Evolutionary conservation across 1,284 basidiomycete species (phyloP), one percentile per base, ranked within the genome.

Genomic region (Agroathelia rolfsii): DNA sequence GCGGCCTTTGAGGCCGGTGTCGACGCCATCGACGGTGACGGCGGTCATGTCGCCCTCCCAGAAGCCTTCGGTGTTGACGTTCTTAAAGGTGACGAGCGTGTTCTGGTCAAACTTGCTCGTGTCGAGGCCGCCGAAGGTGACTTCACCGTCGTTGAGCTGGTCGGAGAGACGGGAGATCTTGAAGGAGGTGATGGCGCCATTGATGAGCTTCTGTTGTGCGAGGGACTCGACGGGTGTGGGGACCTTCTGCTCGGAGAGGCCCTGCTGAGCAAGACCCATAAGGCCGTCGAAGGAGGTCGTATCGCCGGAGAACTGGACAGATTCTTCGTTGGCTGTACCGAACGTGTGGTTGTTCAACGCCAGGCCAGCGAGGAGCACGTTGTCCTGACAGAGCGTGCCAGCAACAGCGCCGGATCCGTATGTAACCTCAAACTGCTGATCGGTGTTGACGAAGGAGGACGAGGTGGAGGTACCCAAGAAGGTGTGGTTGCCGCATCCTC

Each of bases 91-190:
- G 27, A 68, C 62, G 24, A 79, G 62, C 8, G 76, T 71, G 19
- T 47, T 40, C 9, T 61, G 34, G 42, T 73, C 62, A 49, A 84
- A 82, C 52, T 84, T 84, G 41, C 66, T 64, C 7, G 55, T n/a
- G 54, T 90, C 84, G 28, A 88, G 67, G 6, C 72, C 82, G 29
- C 85, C 86, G 47, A 89, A 85, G 3, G 85, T 87, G 39, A 84
- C 67, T 55, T 84, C 68, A 34, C 87, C 86, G 46, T 87, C 79
- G 50, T 88, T 84, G 49, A 67, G 62, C 41, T 69, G 63, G 51
- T 87, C 82, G 7, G 74, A 65, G 23, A 81, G 59, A 36, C 87
- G 76, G 3, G 83, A 71, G 35, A 93, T 74, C 54, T 84, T 86
- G 66, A 75, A 89, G 9, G 83, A 85, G 13, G 79, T 75, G 49